Conservation (phyloP, 306 rosid genomes). For the Morella rubra region DNA sequence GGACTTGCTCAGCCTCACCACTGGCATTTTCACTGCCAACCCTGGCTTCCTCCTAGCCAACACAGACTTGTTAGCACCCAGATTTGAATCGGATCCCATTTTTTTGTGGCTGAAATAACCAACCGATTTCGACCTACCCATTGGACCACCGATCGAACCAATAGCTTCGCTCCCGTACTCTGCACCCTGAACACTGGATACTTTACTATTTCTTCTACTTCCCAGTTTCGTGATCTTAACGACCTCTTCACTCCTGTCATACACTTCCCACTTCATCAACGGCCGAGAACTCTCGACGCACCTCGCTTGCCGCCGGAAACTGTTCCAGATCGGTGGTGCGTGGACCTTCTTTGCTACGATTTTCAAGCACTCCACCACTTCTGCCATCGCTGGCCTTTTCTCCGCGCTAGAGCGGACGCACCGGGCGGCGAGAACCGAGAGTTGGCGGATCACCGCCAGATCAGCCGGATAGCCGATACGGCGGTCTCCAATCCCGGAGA, state of each 20-base stretch:
- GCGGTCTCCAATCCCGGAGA: slow-evolving; percentile 50
- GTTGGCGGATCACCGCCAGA: slow-evolving; percentile 25
- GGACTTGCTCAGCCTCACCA: slow-evolving; percentile 51
- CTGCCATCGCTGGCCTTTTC: slow-evolving; percentile 74
- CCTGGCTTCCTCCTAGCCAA: slow-evolving; percentile 32
- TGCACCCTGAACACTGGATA: slow-evolving; percentile 48
- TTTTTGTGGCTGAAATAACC: slow-evolving; percentile 38
- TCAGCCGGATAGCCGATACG: slow-evolving; percentile 54
- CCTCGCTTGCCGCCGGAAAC: slow-evolving; percentile 44
- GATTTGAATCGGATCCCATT: slow-evolving; percentile 5
- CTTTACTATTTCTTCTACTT: slow-evolving; percentile 58
- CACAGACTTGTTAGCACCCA: neutral
- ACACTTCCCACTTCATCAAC: slow-evolving; percentile 20
- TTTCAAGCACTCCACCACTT: slow-evolving; percentile 65
- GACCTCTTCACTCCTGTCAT: slow-evolving; percentile 35
- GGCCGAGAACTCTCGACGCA: slow-evolving; percentile 35
- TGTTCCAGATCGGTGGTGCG: slow-evolving; percentile 48
- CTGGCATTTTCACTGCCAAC: slow-evolving; percentile 31
- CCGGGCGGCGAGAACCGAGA: slow-evolving; percentile 62
- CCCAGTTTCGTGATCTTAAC: slow-evolving; percentile 30
- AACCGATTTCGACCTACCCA: slow-evolving; percentile 52
- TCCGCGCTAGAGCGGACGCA: slow-evolving; percentile 71
- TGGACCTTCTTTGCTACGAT: slow-evolving; percentile 30
- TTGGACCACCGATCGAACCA: slow-evolving; percentile 15
- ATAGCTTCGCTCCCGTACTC: slow-evolving; percentile 30